Evolutionary conservation across 768 basidiomycete species (phyloP).

Genomic region (Mycena haematopus): DNA sequence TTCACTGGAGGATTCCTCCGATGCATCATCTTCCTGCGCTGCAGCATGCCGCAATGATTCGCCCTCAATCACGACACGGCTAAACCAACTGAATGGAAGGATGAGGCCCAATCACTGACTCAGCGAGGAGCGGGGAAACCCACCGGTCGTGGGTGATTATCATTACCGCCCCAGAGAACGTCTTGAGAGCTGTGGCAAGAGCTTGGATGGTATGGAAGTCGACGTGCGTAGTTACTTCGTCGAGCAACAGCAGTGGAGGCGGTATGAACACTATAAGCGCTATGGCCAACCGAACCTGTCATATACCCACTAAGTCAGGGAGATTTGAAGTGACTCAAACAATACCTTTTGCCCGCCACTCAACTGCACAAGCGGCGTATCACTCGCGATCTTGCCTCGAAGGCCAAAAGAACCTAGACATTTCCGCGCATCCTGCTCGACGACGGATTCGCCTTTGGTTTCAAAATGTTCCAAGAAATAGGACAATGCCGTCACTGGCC

Average conservation of each 20-base stretch:
- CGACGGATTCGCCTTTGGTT: conserved; percentile 39
- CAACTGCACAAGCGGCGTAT: conserved; percentile 50
- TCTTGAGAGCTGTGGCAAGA: conserved; percentile 55
- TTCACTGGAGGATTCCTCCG: conserved; percentile 26
- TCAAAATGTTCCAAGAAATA: conserved; percentile 36
- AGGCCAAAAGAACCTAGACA: conserved; percentile 53
- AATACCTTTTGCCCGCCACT: conserved; percentile 63
- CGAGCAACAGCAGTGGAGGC: conserved; percentile 60
- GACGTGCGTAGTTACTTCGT: conserved; percentile 75
- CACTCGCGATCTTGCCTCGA: conserved; percentile 47
- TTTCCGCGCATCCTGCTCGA: conserved; percentile 47
- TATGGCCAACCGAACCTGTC: conserved; percentile 63
- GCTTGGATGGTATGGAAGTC: conserved; percentile 66
- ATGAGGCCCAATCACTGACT: not conserved
- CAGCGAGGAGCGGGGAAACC: conserved; percentile 7
- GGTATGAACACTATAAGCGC: conserved; percentile 58
- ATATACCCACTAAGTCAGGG: not conserved
- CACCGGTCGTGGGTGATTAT: conserved; percentile 72
- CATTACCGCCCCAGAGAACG: conserved; percentile 61
- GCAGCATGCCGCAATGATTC: conserved; percentile 36
- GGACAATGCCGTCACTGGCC: conserved; percentile 35
- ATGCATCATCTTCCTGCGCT: conserved; percentile 33
- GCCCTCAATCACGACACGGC: conserved; percentile 35
- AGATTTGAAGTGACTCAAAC: not conserved
- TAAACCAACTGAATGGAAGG: conserved; percentile 29